These are phyloP conservation scores for Eucalyptus pauciflora DNA, from an alignment of 345 rosid genomes.

Conservation along the genomic window DNA sequence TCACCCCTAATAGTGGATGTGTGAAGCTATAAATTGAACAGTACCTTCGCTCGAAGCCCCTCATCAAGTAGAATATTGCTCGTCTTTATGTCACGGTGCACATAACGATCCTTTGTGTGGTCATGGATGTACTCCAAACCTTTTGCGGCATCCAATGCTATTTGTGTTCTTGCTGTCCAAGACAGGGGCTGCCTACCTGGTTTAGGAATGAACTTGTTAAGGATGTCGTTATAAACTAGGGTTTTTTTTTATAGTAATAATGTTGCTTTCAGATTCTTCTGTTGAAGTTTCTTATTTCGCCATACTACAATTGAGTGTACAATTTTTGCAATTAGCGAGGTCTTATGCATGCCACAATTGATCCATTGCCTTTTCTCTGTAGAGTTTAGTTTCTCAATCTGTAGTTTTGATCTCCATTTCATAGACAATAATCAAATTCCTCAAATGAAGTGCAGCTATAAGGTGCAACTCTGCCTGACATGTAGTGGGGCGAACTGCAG, in stretches of 20 bases:
- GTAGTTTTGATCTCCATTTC: not conserved
- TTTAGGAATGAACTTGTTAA: not conserved
- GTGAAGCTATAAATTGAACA: not conserved
- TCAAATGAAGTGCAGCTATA: not conserved
- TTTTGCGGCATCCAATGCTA: slow-evolving; percentile 54
- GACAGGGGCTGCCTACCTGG: slow-evolving; percentile 45
- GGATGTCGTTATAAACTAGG: not conserved
- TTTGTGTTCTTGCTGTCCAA: slow-evolving; percentile 56
- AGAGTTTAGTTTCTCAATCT: not conserved
- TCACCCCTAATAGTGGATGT: not conserved
- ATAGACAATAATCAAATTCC: not conserved
- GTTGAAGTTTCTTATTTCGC: not conserved
- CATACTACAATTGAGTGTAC: not conserved
- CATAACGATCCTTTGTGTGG: slow-evolving; percentile 51
- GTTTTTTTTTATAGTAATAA: not conserved
- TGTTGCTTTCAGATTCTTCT: not conserved
- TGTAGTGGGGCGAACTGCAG: not conserved
- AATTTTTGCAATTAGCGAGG: not conserved
- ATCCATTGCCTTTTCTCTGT: not conserved
- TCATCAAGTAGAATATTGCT: slow-evolving; percentile 56
- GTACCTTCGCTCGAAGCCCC: slow-evolving; percentile 50
- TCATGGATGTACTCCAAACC: slow-evolving; percentile 67
- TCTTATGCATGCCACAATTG: not conserved
- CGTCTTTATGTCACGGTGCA: slow-evolving; percentile 56
- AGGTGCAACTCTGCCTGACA: not conserved